Base-by-base conservation (phyloP, 805 yeast genomes). In the Wickerhamiella alocasiicola region DNA sequence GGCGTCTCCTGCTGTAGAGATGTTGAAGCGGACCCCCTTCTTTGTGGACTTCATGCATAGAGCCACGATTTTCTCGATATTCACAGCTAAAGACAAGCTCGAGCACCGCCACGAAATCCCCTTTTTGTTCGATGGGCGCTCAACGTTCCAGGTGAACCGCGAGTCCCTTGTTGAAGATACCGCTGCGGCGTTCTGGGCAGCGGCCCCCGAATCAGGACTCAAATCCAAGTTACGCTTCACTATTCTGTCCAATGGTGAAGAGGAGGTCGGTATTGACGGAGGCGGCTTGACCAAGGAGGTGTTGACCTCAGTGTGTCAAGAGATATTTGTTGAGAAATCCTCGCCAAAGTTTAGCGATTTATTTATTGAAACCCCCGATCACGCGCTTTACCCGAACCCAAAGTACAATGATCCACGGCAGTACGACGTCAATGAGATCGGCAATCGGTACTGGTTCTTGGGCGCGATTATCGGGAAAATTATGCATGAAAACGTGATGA, bases 261-360 rank as follows among this genome's bases (percentile, higher is more conserved):
- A 65, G 26, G 97, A 88, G 55, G 84, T 78, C 0, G 98, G 98
- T 1, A 79, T 88, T 31, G 98, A 88, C 57, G 98, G 98, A 6
- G 98, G 97, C 9, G 98, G 98, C 1, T 65, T 88, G 18, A 87
- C 96, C 0, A 87, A 88, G 56, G 98, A 88, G 53, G 76, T 91
- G 47, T 61, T 88, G 42, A 84, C 88, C 2, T 66, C 78, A 38
- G 76, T 84, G 0, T 72, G 78, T 2, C 64, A 62, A 3, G 82
- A 80, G 47, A 87, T 81, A 0, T 82, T 88, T 51, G 33, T 28
- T 5, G 61, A 65, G 23, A 61, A 66, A 4, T 52, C 50, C 25
- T 46, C 51, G 15, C 48, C 48, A 25, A 45, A 48, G 1, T 53
- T 47, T 6, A 49, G 29, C 4, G 53, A 60, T 1, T 51, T 71